Conservation (phyloP, 306 rosid genomes). For the Trichosanthes truncata region DNA sequence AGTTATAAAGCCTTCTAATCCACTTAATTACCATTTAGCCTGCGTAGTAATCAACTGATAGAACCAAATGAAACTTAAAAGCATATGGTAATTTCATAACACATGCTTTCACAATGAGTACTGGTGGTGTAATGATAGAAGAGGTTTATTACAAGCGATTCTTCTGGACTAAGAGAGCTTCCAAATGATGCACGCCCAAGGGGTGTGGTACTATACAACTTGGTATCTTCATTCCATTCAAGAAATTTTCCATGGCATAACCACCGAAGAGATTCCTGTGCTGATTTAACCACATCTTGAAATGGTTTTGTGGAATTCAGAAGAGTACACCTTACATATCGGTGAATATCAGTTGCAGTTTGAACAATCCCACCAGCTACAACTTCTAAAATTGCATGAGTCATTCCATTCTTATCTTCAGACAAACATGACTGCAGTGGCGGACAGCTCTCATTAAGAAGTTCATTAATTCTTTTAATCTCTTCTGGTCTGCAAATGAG, state of each 20-base stretch:
- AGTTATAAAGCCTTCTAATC: not conserved
- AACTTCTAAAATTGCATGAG: slow-evolving; percentile 95
- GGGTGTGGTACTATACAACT: slow-evolving; percentile 80
- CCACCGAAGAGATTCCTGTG: slow-evolving; percentile 95
- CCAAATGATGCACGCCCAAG: slow-evolving; percentile 96
- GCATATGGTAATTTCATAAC: not conserved
- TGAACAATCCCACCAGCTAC: slow-evolving; percentile 98
- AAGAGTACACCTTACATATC: slow-evolving; percentile 93
- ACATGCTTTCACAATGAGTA: not conserved
- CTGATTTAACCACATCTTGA: slow-evolving; percentile 92
- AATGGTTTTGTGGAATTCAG: slow-evolving; percentile 89
- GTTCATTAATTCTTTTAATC: slow-evolving; percentile 57
- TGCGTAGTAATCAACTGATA: not conserved
- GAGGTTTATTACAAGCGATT: slow-evolving; percentile 66
- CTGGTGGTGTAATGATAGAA: slow-evolving; percentile 11
- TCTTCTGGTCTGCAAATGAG: slow-evolving; percentile 86
- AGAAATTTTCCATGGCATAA: slow-evolving; percentile 81
- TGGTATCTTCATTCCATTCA: slow-evolving; percentile 85
- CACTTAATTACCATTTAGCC: not conserved
- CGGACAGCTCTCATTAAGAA: slow-evolving; percentile 75
- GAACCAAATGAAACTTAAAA: not conserved
- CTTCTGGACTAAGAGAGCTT: slow-evolving; percentile 95
- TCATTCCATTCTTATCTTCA: slow-evolving; percentile 95
- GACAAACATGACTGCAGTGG: slow-evolving; percentile 85
- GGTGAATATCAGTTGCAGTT: slow-evolving; percentile 78